Evolutionary conservation across 2,329 filamentous ascomycete genomes (phyloP).

Genomic region (Pseudocercospora fijiensis): DNA sequence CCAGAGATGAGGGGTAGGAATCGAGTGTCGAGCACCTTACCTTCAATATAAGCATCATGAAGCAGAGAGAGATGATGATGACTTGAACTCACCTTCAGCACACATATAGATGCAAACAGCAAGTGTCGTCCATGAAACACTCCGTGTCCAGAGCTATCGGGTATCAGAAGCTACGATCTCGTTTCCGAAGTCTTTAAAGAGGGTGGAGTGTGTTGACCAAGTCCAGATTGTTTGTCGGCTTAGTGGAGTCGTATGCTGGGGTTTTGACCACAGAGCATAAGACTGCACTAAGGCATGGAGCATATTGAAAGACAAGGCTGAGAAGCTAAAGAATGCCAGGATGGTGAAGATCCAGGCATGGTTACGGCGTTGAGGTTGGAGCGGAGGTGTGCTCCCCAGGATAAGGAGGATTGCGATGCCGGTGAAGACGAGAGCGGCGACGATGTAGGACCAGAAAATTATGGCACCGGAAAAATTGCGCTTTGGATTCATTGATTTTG

Average conservation of each 20-base stretch:
- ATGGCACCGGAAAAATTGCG: not conserved
- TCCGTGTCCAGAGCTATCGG: conserved; percentile 31
- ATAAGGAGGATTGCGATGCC: conserved; percentile 25
- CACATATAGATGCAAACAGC: conserved; percentile 34
- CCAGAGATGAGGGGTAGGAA: conserved; percentile 34
- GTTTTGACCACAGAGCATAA: conserved; percentile 31
- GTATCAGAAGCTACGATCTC: conserved; percentile 31
- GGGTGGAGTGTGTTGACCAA: conserved; percentile 37
- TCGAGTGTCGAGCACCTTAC: conserved; percentile 26
- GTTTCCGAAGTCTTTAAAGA: conserved; percentile 38
- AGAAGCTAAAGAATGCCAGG: conserved; percentile 35
- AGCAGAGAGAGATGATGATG: too few relatives aligned
- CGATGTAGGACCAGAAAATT: conserved; percentile 28
- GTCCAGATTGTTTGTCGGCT: conserved; percentile 25
- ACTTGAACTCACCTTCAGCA: conserved; percentile 31
- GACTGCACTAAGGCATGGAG: conserved; percentile 38
- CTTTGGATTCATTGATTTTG: not conserved
- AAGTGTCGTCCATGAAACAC: conserved; percentile 30
- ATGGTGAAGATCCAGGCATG: conserved; percentile 24
- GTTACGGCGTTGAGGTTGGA: not conserved
- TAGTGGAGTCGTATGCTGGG: not conserved
- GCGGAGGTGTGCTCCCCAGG: conserved; percentile 9
- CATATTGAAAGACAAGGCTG: conserved; percentile 38
- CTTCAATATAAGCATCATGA: too few relatives aligned
- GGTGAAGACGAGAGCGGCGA: conserved; percentile 33